A percentile compares a stretch with the other conserved stretches of the same genome.
phyloP scores from a whole-genome alignment of 2,329 filamentous ascomycete genomes.

The Penicillium sp. region DNA sequence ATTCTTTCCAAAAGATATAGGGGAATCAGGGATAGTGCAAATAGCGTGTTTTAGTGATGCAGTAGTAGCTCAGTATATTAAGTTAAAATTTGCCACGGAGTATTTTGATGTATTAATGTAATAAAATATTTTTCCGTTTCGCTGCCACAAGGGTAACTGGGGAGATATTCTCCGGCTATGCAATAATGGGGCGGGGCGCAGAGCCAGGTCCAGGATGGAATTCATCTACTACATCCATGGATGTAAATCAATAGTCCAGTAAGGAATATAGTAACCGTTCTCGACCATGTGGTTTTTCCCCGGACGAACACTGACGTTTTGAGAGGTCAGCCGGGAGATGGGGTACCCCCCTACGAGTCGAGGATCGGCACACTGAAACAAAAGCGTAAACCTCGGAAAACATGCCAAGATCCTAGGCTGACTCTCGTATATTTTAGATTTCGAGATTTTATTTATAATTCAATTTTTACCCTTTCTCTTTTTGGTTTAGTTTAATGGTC shows the following conservation, averaged over 20 bases:
- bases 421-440: background rate
- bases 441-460: background rate
- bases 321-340: background rate
- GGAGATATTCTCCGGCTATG: constrained; percentile 5
- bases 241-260: background rate
- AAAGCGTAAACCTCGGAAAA: constrained; percentile 4
- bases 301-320: constrained; percentile 6
- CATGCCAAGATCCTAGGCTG: constrained; percentile 17
- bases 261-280: background rate
- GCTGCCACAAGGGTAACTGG: constrained; percentile 9
- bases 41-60: constrained; percentile 12
- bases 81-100: background rate
- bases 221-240: background rate
- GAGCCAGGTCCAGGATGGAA: background rate
- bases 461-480: background rate
- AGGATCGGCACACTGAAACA: constrained; percentile 18
- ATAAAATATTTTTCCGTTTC: too few relatives aligned
- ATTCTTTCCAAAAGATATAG: constrained; percentile 11
- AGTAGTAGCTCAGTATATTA: background rate
- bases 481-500: background rate
- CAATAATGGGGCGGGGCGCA: background rate
- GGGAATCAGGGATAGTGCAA: constrained; percentile 1
- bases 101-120: too few relatives aligned
- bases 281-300: background rate
- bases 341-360: background rate